Evolutionary conservation across 192 early-diverging fungal genomes (phyloP), one percentile per base, ranked within the genome.

Genomic region (Backusella psychrophila): DNA sequence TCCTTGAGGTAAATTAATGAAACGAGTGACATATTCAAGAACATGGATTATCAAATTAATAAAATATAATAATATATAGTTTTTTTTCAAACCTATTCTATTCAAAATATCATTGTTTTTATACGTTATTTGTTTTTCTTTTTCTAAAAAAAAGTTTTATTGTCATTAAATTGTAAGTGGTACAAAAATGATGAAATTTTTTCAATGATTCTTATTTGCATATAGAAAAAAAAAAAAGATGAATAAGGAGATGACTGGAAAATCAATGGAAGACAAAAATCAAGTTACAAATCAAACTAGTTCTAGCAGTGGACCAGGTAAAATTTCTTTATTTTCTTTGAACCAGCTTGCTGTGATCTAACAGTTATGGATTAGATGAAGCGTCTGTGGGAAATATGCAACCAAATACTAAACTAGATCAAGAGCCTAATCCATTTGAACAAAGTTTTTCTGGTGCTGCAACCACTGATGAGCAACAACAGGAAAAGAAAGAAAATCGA

Each of bases 401-500:
- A 23, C n/a, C 34, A 41, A 38, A 21, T 38, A 39, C 38, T 23
- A 36, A 69, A 69, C 4, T 36, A 21, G 38, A 35, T 67, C 34
- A 39, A 69, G 68, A 69, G 19, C 68, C 34, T 11, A 69, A 69
- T 38, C 68, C 68, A 11, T 69, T 69, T 41, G 68, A 69, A n/a
- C 68, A 69, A 41, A 69, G 68, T 39, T 69, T 69, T 23, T 69
- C 68, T 11, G 21, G 35, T 21, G 21, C n/a, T 38, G n/a, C 68
- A n/a, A 21, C 3, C 34, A 41, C 34, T 12, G 68, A 14, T 69
- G 38, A 69, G 8, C 35, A 35, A 33, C 33, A 66, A 4, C 33
- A 34, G 31, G 34, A 69, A 69, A 36, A 23, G 35, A 69, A 36
- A 38, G 68, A 21, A 69, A 69, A 12, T 11, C 68, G n/a, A 36